Evolutionary conservation across 2,329 filamentous ascomycete species (phyloP).

Genomic region (Fusarium pininemorale): DNA sequence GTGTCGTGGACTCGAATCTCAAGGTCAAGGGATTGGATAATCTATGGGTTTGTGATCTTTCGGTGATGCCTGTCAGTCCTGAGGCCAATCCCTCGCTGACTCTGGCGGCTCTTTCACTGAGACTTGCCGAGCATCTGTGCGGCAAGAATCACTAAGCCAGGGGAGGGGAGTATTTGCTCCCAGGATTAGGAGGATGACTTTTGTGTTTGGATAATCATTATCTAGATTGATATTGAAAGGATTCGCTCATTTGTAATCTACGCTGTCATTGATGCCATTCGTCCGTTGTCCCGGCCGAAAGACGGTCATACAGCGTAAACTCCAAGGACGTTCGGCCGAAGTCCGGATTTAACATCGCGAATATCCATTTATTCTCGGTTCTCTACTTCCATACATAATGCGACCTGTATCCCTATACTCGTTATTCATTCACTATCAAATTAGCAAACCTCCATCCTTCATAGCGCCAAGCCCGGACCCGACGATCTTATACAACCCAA

Average conservation of each 20-base stretch:
- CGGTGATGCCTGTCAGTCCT: constrained; percentile 16
- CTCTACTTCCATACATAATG: not conserved
- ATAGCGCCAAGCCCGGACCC: no score
- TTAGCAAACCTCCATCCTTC: no score
- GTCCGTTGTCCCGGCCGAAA: not conserved
- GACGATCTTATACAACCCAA: no score
- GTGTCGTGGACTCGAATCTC: constrained; percentile 10
- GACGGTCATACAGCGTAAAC: not conserved
- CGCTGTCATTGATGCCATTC: not conserved
- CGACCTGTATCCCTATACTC: fast-evolving
- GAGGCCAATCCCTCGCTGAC: constrained; percentile 30
- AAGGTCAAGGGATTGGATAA: constrained; percentile 23
- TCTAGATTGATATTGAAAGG: not conserved
- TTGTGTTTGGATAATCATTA: not conserved
- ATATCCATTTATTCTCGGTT: not conserved
- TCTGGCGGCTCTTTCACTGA: constrained; percentile 18
- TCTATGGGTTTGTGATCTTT: constrained; percentile 29
- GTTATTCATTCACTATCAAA: fast-evolving
- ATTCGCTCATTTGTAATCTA: not conserved
- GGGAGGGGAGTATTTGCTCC: fast-evolving
- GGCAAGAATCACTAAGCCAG: not conserved
- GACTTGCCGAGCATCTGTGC: constrained; percentile 16
- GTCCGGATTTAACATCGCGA: not conserved
- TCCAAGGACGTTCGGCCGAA: constrained; percentile 5
- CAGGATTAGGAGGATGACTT: fast-evolving